Conservation (phyloP, 768 basidiomycete species). For the Ephemerocybe angulata region DNA sequence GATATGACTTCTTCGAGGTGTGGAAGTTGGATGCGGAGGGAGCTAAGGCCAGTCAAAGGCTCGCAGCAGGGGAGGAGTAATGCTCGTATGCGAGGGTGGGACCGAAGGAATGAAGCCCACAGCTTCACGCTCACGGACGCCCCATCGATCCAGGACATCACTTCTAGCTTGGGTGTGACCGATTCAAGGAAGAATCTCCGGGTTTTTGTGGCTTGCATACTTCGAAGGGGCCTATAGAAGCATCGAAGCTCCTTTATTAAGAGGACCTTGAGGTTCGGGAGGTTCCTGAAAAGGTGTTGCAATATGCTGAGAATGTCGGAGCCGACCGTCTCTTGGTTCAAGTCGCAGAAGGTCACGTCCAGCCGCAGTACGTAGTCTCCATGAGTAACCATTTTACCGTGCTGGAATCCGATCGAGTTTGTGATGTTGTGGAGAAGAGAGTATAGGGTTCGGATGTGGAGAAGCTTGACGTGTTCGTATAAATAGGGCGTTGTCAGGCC, state of each 20-base stretch:
- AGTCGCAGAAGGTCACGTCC: background rate
- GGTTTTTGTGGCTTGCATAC: background rate
- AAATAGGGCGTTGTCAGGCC: background rate
- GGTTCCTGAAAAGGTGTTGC: background rate
- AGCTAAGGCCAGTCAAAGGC: too few relatives aligned
- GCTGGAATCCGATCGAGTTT: background rate
- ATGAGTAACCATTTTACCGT: background rate
- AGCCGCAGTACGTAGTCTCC: background rate
- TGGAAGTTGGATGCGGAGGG: background rate
- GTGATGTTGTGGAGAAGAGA: background rate
- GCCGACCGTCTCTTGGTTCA: background rate
- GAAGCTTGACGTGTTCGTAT: background rate
- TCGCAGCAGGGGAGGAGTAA: background rate
- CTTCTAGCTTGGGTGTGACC: background rate
- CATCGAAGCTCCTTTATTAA: background rate
- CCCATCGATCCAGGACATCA: background rate
- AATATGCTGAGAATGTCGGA: background rate
- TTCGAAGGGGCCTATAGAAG: background rate
- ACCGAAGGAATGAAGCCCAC: background rate
- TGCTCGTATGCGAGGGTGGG: background rate
- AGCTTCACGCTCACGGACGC: background rate
- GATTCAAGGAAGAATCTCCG: background rate
- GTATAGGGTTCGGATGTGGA: background rate
- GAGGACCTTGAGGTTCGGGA: background rate
- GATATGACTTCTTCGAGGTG: background rate